Evolutionary conservation across 106 monocot species (phyloP).

Genomic region (Cymbidium sinense): DNA sequence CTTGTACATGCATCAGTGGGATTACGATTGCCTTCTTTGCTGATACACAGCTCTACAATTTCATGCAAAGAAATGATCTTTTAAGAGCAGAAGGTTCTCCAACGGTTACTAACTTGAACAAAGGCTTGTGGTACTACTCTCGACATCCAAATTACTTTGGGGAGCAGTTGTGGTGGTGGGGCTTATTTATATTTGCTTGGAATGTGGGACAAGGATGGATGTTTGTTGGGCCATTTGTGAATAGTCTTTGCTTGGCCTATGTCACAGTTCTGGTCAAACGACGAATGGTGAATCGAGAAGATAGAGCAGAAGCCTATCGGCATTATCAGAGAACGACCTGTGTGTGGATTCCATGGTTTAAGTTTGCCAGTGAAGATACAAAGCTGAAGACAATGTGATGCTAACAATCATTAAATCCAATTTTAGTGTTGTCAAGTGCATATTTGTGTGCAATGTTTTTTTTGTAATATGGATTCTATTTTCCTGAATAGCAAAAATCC

Average conservation of each 20-base stretch:
- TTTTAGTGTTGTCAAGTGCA: neutral
- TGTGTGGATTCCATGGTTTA: slow-evolving; percentile 95
- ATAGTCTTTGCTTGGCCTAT: slow-evolving; percentile 72
- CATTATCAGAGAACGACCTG: slow-evolving; percentile 77
- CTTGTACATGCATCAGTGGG: slow-evolving; percentile 48
- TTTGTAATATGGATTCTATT: neutral
- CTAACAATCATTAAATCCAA: neutral
- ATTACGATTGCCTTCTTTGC: slow-evolving; percentile 72
- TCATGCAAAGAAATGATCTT: slow-evolving; percentile 42
- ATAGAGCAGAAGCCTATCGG: slow-evolving; percentile 64
- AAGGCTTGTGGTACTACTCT: slow-evolving; percentile 81
- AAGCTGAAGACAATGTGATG: slow-evolving; percentile 40
- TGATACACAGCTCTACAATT: slow-evolving; percentile 78
- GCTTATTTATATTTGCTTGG: slow-evolving; percentile 59
- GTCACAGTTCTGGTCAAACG: slow-evolving; percentile 76
- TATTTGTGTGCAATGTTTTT: neutral
- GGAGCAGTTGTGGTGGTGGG: slow-evolving; percentile 99
- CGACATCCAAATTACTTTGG: slow-evolving; percentile 97
- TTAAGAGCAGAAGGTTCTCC: slow-evolving; percentile 37
- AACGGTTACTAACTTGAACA: slow-evolving; percentile 48
- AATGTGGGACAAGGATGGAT: slow-evolving; percentile 79
- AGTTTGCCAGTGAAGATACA: slow-evolving; percentile 15
- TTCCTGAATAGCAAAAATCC: neutral
- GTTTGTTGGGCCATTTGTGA: slow-evolving; percentile 65
- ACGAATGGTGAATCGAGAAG: slow-evolving; percentile 64